Evolutionary conservation across 2,329 filamentous ascomycete genomes (phyloP).

Genomic region (Penicillium sp.): DNA sequence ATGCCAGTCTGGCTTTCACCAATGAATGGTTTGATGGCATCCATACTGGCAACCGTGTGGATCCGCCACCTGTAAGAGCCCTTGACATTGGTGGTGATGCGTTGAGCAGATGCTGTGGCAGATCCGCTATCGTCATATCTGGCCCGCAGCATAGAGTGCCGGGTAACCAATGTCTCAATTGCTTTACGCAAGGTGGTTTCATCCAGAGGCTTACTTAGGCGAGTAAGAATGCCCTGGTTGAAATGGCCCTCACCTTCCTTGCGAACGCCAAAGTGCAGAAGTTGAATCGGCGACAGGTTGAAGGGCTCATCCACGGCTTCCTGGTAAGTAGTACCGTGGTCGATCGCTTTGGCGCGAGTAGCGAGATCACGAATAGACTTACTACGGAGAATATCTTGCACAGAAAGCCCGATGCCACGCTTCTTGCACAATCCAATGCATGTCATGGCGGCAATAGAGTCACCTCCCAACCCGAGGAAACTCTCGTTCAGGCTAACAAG

Average conservation of each 20-base stretch:
- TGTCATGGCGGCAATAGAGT: constrained; percentile 54
- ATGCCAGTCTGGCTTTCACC: constrained; percentile 35
- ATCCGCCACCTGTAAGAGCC: constrained; percentile 29
- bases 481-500: constrained; percentile 37
- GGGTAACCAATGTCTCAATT: constrained; percentile 32
- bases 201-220: constrained; percentile 28
- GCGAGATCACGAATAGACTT: constrained; percentile 47
- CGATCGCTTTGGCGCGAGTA: constrained; percentile 29
- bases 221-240: constrained; percentile 40
- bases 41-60: constrained; percentile 20
- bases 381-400: constrained; percentile 51
- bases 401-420: constrained; percentile 46
- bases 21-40: constrained; percentile 26
- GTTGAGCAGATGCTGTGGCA: constrained; percentile 25
- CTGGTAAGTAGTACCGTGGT: constrained; percentile 35
- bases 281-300: constrained; percentile 39
- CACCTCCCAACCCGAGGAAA: constrained; percentile 50
- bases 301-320: constrained; percentile 34
- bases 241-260: constrained; percentile 38
- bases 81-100: constrained; percentile 30
- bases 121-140: constrained; percentile 27
- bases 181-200: constrained; percentile 26
- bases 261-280: constrained; percentile 38
- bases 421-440: constrained; percentile 51
- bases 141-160: constrained; percentile 42